Evolutionary conservation across 2,329 filamentous ascomycete species (phyloP).

Genomic region (Colletotrichum sp.): DNA sequence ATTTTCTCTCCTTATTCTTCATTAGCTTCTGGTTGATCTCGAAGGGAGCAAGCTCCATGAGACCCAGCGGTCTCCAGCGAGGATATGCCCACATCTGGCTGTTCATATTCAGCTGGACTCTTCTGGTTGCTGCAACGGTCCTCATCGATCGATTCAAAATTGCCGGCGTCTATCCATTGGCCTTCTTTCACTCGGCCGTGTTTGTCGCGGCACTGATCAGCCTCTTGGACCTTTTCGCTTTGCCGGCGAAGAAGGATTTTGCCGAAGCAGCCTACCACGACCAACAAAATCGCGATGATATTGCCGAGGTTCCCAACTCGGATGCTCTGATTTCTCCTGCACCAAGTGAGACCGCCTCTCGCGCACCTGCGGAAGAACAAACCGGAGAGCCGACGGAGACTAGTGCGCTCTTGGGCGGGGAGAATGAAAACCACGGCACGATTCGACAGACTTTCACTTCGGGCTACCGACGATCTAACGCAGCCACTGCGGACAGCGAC

Average conservation of each 20-base stretch:
- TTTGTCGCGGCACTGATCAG: constrained; percentile 78
- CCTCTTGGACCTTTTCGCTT: constrained; percentile 79
- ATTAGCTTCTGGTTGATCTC: constrained; percentile 84
- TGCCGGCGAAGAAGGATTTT: constrained; percentile 75
- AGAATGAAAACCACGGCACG: constrained; percentile 33
- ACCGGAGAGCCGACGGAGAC: constrained; percentile 51
- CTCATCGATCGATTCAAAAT: constrained; percentile 77
- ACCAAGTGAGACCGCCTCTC: constrained; percentile 38
- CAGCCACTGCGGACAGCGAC: constrained; percentile 26
- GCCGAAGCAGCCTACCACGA: constrained; percentile 61
- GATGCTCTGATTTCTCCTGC: constrained; percentile 45
- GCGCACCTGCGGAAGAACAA: constrained; percentile 31
- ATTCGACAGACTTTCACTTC: constrained; percentile 58
- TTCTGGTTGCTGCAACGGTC: constrained; percentile 75
- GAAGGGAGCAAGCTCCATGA: constrained; percentile 76
- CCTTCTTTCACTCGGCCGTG: constrained; percentile 78
- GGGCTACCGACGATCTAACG: constrained; percentile 57
- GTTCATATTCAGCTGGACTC: constrained; percentile 74
- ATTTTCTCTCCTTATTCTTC: constrained; percentile 84
- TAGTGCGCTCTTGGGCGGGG: constrained; percentile 50
- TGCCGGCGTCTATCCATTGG: constrained; percentile 78
- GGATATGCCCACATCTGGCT: constrained; percentile 86
- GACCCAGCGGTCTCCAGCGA: constrained; percentile 86
- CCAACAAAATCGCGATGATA: constrained; percentile 46
- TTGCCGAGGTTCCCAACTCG: constrained; percentile 31